These are phyloP conservation scores for Fonsecaea nubica DNA, from an alignment of 2,329 filamentous ascomycete species.

Conservation along the genomic window DNA sequence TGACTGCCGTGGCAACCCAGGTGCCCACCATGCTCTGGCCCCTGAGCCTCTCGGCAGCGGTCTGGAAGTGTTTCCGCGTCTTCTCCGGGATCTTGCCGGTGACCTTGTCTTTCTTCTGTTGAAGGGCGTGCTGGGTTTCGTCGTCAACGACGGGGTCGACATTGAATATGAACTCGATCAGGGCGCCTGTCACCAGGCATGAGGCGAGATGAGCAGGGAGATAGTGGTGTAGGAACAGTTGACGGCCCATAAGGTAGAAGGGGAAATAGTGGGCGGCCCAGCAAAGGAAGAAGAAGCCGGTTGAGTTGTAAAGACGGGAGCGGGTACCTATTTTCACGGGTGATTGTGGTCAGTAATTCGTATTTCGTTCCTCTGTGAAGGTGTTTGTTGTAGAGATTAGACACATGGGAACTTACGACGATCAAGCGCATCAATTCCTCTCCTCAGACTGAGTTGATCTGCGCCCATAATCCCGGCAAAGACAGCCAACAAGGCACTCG, in stretches of 20 bases:
- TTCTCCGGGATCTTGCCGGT: conserved; percentile 53
- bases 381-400: background rate
- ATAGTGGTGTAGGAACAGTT: conserved; percentile 98
- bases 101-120: conserved; percentile 38
- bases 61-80: conserved; percentile 65
- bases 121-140: conserved; percentile 46
- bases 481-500: conserved; percentile 88
- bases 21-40: conserved; percentile 76
- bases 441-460: conserved; percentile 90
- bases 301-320: conserved; percentile 95
- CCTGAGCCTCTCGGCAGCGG: conserved; percentile 81
- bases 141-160: conserved; percentile 71
- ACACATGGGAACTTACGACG: conserved; percentile 72
- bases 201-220: conserved; percentile 93
- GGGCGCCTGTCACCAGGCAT: conserved; percentile 83
- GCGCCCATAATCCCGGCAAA: conserved; percentile 90
- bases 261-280: conserved; percentile 98
- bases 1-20: conserved; percentile 78
- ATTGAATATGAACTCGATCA: conserved; percentile 96
- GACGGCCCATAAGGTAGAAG: conserved; percentile 97
- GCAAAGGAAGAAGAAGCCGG: conserved; percentile 97
- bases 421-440: conserved; percentile 91
- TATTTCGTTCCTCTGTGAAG: conserved; percentile 6
- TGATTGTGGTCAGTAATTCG: conserved; percentile 43
- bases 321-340: conserved; percentile 69